Evolutionary conservation across 2,329 filamentous ascomycete species (phyloP), one percentile per base, ranked within the genome.

Genomic region (Claviceps sorghi): DNA sequence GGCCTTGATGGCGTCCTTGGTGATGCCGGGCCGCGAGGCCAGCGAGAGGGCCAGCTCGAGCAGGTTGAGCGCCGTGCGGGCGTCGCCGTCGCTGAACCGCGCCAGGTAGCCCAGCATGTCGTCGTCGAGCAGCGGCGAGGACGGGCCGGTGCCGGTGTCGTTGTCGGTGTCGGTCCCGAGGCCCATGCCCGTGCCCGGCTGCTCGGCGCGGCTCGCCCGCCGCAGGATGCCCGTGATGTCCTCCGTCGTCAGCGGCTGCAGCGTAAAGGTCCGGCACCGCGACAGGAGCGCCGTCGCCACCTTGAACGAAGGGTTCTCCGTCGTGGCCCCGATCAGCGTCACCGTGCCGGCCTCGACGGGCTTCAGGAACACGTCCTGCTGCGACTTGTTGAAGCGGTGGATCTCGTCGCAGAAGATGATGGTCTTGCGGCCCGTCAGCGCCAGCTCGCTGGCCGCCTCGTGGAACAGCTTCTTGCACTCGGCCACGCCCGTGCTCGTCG

Each of bases 321-420:
- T 98, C 3, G 93, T 98, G 7, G 93, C 93, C 11, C 90, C 93
- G 55, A 97, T 93, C 32, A 98, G 74, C 0, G 88, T 96, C 58
- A 98, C 84, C 30, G 86, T 86, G 6, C 93, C 93, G 1, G 83
- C 83, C 68, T 98, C 93, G 22, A 97, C 91, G 0, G 91, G 91
- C 17, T 85, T 88, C 1, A 98, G 73, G 60, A 97, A 97, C 1
- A 96, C 86, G 67, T 97, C 93, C 64, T 98, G 93, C 65, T 97
- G 93, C 0, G 83, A 77, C 69, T 95, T 96, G 59, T 79, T 86
- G 72, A 95, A 95, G 30, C 91, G 76, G 67, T 95, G 89, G 48
- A 96, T 93, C 72, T 97, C 93, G 69, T 98, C 93, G 70, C 91
- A 96, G 66, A 98, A 98, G 57, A 98, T 82, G 57, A 98, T 95